Base-by-base conservation (phyloP, 2,329 filamentous ascomycete genomes). In the Incumbomyces delicatus region DNA sequence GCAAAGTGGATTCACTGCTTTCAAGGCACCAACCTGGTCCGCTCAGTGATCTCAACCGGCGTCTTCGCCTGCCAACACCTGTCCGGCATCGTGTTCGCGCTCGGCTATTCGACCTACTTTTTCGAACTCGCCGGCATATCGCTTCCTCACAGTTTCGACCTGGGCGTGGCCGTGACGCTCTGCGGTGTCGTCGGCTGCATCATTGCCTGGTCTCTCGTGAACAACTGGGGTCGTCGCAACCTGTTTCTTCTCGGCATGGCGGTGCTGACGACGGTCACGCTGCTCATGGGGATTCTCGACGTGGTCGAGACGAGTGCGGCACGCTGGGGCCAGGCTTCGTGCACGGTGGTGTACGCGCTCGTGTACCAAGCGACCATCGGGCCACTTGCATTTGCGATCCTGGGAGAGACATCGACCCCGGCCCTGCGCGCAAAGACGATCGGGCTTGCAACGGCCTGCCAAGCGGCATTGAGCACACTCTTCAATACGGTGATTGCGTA, bases 41-140 rank as follows among this genome's bases (percentile, higher is more conserved):
- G 70, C 3, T 72, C 69, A 0, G 61, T 64, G 27, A 70, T 72
- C 33, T 66, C 67, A 0, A 55, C 66, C 32, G 64, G 65, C 6
- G 68, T 68, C 14, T 72, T 68, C 50, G 58, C 62, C 22, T 67
- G 66, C 41, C 67, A 72, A 47, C 63, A 68, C 45, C 52, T 70
- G 3, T 64, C 62, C n/a, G 68, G 66, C 1, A 63, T 67, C 36
- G 56, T 66, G 59, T 65, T 71, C 44, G 64, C 70, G 6, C 53
- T 64, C 22, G 66, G 66, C 27, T 71, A 68, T 53, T 62, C 63
- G 4, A 70, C 66, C 2, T 73, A 73, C 56, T 73, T 73, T 61
- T 72, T 73, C 58, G 57, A 70, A 58, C 13, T 60, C 1, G 66
- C 67, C 0, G 67, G 67, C 0, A 64, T 68, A 45, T 59, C 53